Base-by-base conservation (phyloP, 2,329 filamentous ascomycete genomes). In the Ilyonectria mors-panacis region DNA sequence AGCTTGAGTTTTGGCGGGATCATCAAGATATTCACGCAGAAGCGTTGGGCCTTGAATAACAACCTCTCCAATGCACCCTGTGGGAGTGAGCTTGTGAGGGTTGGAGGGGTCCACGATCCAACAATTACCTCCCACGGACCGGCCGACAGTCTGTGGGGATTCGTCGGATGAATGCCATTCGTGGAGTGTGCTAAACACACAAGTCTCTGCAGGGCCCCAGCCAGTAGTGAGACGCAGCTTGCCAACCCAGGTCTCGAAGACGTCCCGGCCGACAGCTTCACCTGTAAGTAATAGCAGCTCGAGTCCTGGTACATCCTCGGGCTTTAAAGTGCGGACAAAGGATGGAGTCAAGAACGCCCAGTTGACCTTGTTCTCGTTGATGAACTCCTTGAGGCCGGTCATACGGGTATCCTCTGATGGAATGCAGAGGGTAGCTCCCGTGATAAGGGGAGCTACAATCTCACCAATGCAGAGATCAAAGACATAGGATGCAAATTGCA, bases 41-140 rank as follows among this genome's bases (percentile, higher is more conserved):
- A 80, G 55, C 2, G 73, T 63, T 2, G 71, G 70, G 0, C 78
- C 77, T 47, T 79, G 75, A 3, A 79, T 33, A 0, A 78, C 55
- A 0, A 79, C 61, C 33, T 80, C 78, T 1, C 77, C 78, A 4
- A 74, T 44, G 0, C 47, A 42, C 1, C 76, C 74, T 21, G 74
- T 54, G 0, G 78, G 70, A 0, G 69, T 68, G 0, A 79, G 66
- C 7, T 55, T 63, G 2, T 76, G 26, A 8, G 70, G 66, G 19
- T 77, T 62, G 1, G 70, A 53, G 0, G 73, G 59, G 39, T 71
- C 58, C 1, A 78, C 72, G 8, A 79, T 65, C 77, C 77, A 78
- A 4, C 28, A 21, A 3, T 64, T 61, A 3, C 60, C 62, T 9
- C 35, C 48, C 4, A 45, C 21, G 2, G 56, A 17, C 2, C 21